Evolutionary conservation across 2,329 filamentous ascomycete genomes (phyloP), one percentile per base, ranked within the genome.

Genomic region (Dryadomyces quercus-mongolicae): DNA sequence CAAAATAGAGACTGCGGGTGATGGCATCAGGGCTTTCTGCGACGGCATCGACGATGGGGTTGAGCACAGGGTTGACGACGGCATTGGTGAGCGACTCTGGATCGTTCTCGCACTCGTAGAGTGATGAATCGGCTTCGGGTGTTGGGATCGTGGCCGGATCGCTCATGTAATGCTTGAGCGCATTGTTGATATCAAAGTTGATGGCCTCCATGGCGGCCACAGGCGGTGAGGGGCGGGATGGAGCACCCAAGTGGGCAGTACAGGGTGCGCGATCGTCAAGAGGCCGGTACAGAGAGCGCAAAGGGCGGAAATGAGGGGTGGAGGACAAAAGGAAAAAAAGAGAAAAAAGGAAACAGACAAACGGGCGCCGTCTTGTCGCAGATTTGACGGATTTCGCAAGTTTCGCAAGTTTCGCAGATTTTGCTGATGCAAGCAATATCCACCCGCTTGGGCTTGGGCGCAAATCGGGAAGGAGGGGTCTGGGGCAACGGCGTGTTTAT

Each of bases 141-240:
- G 91, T 96, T 8, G 86, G 76, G 54, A 97, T 86, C 43, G 82
- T 80, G 48, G 83, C 76, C 9, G 93, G 92, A 68, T 97, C 92
- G 71, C 89, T 94, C 80, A 96, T 88, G 72, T 96, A 98, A 68
- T 88, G 81, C 76, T 95, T 96, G 69, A 97, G 85, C 60, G 90
- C 89, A 74, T 95, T 86, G 69, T 96, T 95, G 70, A 98, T 88
- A 69, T 97, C 88, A 73, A 98, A 98, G 65, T 85, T 80, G 67
- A 90, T 80, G 74, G 86, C 86, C 65, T 76, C 85, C 83, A 85
- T 85, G 67, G 60, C 85, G 64, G 61, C 56, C 58, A 62, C 31
- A 57, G 53, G 15, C 31, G 34, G 15, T 34, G 45, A 13, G n/a
- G 15, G 22, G 36, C 7, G 12, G 18, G n/a, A 31, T 4, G 25